Percentiles rank a stretch among this genome's conserved stretches.
These are phyloP conservation scores for Candida sanyaensis DNA, from an alignment of 1,139 yeast genomes.

Conservation along the genomic window DNA sequence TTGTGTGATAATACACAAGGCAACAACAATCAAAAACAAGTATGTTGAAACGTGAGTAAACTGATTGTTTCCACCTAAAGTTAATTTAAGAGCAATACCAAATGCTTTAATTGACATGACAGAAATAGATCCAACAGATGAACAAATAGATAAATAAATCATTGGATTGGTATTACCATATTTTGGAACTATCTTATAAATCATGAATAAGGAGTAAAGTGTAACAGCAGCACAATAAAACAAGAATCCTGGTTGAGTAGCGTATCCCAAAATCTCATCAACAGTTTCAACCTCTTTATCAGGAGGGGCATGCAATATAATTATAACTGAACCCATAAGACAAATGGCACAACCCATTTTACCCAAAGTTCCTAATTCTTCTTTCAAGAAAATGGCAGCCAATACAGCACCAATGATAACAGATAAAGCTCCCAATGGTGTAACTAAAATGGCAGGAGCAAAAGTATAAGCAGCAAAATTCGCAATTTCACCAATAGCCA, in stretches of 20 bases:
- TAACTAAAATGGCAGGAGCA: constrained; percentile 91
- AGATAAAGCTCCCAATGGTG: constrained; percentile 88
- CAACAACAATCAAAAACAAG: constrained; percentile 76
- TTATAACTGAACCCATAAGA: constrained; percentile 85
- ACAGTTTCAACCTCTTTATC: constrained; percentile 88
- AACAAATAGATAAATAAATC: constrained; percentile 88
- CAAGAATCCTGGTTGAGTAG: constrained; percentile 78
- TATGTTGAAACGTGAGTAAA: constrained; percentile 84
- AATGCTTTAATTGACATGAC: constrained; percentile 93
- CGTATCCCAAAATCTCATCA: constrained; percentile 82
- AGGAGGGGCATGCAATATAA: constrained; percentile 90
- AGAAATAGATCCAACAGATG: constrained; percentile 87
- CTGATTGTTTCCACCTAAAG: constrained; percentile 87
- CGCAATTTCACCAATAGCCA: constrained; percentile 92
- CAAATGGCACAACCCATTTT: constrained; percentile 94
- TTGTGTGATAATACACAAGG: constrained; percentile 80
- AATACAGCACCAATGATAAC: constrained; percentile 90
- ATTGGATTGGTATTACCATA: constrained; percentile 84
- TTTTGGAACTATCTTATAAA: constrained; percentile 78
- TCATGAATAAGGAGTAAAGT: constrained; percentile 73
- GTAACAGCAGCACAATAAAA: constrained; percentile 64
- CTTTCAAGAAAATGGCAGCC: constrained; percentile 83
- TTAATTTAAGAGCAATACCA: constrained; percentile 87
- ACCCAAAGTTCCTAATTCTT: constrained; percentile 87
- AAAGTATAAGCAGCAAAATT: constrained; percentile 94